phyloP scores from a whole-genome alignment of 306 rosid species.

The Neltuma alba region DNA sequence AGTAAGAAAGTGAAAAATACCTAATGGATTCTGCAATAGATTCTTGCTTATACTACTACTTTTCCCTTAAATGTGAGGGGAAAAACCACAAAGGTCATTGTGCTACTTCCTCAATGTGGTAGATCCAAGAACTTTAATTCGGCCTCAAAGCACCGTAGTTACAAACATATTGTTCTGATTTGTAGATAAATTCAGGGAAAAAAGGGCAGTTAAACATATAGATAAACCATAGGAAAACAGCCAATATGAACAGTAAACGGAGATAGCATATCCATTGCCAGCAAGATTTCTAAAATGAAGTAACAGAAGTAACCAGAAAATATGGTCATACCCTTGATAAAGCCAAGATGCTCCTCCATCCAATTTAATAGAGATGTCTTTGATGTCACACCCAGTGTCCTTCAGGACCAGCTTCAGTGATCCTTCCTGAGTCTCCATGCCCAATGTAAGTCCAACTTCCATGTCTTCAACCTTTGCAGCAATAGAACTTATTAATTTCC shows the following conservation, averaged over 20 bases:
- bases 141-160: conserved; percentile 7
- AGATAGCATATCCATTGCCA: neutral
- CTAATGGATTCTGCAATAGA: neutral
- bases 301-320: conserved; percentile 17
- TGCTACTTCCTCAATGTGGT: conserved; percentile 3
- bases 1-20: neutral
- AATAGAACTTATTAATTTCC: conserved; percentile 47
- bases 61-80: neutral
- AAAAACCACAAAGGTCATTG: neutral
- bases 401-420: conserved; percentile 65
- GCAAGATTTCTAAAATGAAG: conserved; percentile 27
- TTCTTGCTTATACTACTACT: neutral
- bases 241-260: conserved; percentile 11
- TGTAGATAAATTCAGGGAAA: neutral
- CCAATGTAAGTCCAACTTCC: conserved; percentile 74
- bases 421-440: conserved; percentile 77
- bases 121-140: neutral
- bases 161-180: neutral
- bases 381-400: conserved; percentile 66
- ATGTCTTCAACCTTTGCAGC: conserved; percentile 79
- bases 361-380: conserved; percentile 73
- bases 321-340: conserved; percentile 83
- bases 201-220: neutral
- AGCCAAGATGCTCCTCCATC: conserved; percentile 99
- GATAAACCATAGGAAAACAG: neutral